Evolutionary conservation across 164 flowering plant species (phyloP).

Genomic region (Piper betle): DNA sequence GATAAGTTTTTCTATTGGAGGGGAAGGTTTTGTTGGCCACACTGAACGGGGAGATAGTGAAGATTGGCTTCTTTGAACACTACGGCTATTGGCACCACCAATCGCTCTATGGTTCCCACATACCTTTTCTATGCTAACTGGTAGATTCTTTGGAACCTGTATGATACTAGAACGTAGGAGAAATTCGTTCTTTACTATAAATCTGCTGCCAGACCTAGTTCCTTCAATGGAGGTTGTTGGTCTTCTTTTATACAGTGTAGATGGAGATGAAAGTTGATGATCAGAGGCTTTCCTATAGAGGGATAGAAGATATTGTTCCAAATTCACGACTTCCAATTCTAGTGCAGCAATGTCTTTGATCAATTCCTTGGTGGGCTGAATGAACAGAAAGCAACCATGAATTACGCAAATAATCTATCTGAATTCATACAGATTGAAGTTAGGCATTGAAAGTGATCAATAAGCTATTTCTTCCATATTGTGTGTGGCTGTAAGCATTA

Average conservation of each 20-base stretch:
- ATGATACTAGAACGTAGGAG: slow-evolving; percentile 14
- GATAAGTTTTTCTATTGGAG: slow-evolving; percentile 34
- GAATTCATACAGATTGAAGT: neutral
- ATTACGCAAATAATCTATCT: neutral
- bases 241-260: slow-evolving; percentile 22
- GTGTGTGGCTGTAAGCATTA: neutral
- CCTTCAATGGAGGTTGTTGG: slow-evolving; percentile 23
- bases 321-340: slow-evolving; percentile 58
- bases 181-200: slow-evolving; percentile 15
- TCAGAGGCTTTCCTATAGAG: slow-evolving; percentile 67
- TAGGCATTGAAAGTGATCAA: too few relatives aligned
- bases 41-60: slow-evolving; percentile 50
- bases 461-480: neutral
- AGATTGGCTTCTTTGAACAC: slow-evolving; percentile 74
- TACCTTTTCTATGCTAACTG: slow-evolving; percentile 15
- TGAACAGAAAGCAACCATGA: neutral
- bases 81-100: slow-evolving; percentile 30
- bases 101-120: slow-evolving; percentile 15
- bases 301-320: slow-evolving; percentile 81
- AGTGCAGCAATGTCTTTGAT: slow-evolving; percentile 65
- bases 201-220: slow-evolving; percentile 15
- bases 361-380: slow-evolving; percentile 61
- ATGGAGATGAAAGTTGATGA: slow-evolving; percentile 35
- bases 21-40: slow-evolving; percentile 32
- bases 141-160: slow-evolving; percentile 8